phyloP scores from a whole-genome alignment of 139 green algal species.

The Deuterostichococcus epilithicus region DNA sequence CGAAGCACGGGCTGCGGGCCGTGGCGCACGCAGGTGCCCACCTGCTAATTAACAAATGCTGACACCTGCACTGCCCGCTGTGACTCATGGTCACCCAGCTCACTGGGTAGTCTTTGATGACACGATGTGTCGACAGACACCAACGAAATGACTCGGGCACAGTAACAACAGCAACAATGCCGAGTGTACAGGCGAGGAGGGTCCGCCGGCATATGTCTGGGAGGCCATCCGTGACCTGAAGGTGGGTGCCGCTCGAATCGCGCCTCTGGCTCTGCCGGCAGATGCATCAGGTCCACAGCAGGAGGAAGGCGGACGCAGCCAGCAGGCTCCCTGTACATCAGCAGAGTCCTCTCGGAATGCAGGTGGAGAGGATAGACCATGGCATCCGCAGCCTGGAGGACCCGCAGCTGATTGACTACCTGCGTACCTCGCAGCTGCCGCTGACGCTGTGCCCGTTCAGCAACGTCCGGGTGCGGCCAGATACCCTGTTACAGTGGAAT shows the following conservation, averaged over 20 bases:
- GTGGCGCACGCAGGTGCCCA: background rate
- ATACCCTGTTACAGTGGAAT: too few species aligned
- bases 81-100: background rate
- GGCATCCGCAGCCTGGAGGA: constrained; percentile 63
- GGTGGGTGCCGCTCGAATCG: constrained; percentile 3
- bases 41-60: background rate
- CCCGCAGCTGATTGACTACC: constrained; percentile 36
- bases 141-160: background rate
- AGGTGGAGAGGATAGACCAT: constrained; percentile 62
- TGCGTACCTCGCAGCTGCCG: constrained; percentile 17
- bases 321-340: too few species aligned
- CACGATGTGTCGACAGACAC: background rate
- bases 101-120: background rate
- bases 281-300: too few species aligned
- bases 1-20: background rate
- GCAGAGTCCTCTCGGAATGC: background rate
- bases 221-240: constrained; percentile 32
- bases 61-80: background rate
- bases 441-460: constrained; percentile 74
- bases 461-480: constrained; percentile 45
- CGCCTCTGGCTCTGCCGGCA: too few species aligned
- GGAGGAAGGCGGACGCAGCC: too few species aligned
- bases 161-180: background rate
- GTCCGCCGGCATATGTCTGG: constrained; percentile 46
- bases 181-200: constrained; percentile 48